A percentile compares a stretch with the other conserved stretches of the same genome.
phyloP scores from a whole-genome alignment of 2,329 filamentous ascomycete genomes.

The Ophiostoma populinum region DNA sequence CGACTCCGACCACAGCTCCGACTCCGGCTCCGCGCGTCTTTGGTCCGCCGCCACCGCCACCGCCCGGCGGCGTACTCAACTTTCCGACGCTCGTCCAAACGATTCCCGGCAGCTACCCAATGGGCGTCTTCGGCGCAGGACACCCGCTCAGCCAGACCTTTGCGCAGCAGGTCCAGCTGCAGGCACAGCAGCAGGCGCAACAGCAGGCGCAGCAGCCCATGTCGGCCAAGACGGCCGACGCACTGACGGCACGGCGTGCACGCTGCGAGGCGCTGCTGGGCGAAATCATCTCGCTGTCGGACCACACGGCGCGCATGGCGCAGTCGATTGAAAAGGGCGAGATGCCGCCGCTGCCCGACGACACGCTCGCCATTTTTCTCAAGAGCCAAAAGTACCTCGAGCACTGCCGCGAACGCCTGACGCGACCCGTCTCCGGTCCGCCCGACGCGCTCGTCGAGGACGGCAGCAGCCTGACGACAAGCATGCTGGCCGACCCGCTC shows the following conservation, averaged over 20 bases:
- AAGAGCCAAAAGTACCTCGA: constrained; percentile 11
- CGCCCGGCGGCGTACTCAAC: no score
- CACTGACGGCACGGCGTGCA: constrained; percentile 8
- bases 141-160: not conserved
- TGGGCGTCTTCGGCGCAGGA: not conserved
- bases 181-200: no score
- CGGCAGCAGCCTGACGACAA: constrained; percentile 5
- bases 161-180: no score
- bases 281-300: constrained; percentile 24
- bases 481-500: constrained; percentile 9
- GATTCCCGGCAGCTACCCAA: constrained; percentile 4
- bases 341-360: constrained; percentile 11
- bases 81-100: no score
- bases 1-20: not conserved
- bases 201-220: constrained; percentile 5
- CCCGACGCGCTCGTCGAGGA: constrained; percentile 4
- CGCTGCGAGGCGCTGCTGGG: constrained; percentile 18
- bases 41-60: constrained; percentile 11
- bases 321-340: constrained; percentile 17
- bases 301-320: constrained; percentile 25
- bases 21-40: constrained; percentile 8
- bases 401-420: constrained; percentile 10
- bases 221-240: constrained; percentile 9
- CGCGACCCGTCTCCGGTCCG: constrained; percentile 4
- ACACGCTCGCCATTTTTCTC: constrained; percentile 4